phyloP scores from a whole-genome alignment of 352 stramenopile genomes.

The Pythium aristosporum region DNA sequence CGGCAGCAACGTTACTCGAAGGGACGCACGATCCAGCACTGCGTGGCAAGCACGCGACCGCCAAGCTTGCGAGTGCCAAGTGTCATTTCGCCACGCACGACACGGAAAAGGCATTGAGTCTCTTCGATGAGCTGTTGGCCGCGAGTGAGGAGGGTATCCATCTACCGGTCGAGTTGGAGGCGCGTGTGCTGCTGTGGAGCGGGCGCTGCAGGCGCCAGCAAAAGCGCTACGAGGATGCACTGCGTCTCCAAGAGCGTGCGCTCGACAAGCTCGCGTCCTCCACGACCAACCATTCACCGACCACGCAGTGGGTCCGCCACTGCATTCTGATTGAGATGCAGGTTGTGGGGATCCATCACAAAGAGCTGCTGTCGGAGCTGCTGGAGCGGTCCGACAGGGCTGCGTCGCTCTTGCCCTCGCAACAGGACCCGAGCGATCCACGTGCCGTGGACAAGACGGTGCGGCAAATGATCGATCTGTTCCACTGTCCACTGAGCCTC shows the following conservation, averaged over 20 bases:
- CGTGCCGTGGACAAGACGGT: constrained; percentile 41
- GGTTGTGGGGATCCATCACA: constrained; percentile 45
- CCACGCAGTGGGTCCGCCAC: constrained; percentile 46
- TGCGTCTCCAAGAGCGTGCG: constrained; percentile 46
- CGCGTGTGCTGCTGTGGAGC: constrained; percentile 57
- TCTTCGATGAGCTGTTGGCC: constrained; percentile 7
- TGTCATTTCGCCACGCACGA: constrained; percentile 62
- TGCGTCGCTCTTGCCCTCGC: neutral
- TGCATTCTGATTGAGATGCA: constrained; percentile 71
- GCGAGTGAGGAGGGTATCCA: constrained; percentile 40
- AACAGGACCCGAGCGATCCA: neutral
- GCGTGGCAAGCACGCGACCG: constrained; percentile 37
- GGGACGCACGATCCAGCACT: constrained; percentile 12
- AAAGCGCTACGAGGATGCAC: constrained; percentile 46
- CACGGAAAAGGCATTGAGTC: constrained; percentile 33
- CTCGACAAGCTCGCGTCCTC: constrained; percentile 53
- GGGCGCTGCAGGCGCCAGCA: constrained; percentile 60
- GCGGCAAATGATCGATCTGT: constrained; percentile 69
- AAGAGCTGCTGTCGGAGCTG: constrained; percentile 48
- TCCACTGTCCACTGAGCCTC: constrained; percentile 69
- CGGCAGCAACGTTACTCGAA: constrained; percentile 32
- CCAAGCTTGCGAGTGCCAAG: constrained; percentile 55
- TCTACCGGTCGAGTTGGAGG: constrained; percentile 30
- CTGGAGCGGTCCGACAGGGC: constrained; percentile 24
- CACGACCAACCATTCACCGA: constrained; percentile 18